Evolutionary conservation across 768 basidiomycete genomes (phyloP), one percentile per base, ranked within the genome.

Genomic region (Boletellus emodensis): DNA sequence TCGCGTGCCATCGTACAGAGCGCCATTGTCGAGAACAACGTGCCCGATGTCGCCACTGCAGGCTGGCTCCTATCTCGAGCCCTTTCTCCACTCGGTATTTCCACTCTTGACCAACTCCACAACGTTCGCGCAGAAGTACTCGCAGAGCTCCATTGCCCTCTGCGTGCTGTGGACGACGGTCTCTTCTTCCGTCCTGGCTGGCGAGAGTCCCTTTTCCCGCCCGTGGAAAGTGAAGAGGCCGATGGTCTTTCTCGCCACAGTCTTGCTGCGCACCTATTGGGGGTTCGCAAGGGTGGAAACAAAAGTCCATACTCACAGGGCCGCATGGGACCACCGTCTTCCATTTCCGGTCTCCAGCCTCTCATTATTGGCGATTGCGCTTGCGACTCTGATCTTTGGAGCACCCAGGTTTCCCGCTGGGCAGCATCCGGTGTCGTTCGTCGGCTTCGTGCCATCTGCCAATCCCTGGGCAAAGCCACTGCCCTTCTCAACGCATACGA

Each of bases 1-100:
- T 72, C 81, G 50, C 86, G 86, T 12, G 83, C 85, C 10, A 85
- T 90, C 57, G 68, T 87, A n/a, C 88, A 90, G 62, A 87, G 83
- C 46, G 77, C 83, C 6, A 71, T 85, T 32, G 66, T 86, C 49
- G 84, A 89, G 20, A 72, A 77, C 48, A 81, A 74, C 52, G 65
- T 86, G 6, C 84, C 85, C 0, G 78, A 81, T 57, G 72, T 85
- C 18, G 66, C 72, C 18, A 72, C 73, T 33, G 83, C 83, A 4
- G 85, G 85, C 18, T 84, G 80, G 75, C 81, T 85, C 40, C 74
- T 90, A 39, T 82, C 81, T 12, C 77, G 83, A 18, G 69, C 82
- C 30, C 77, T 88, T 73, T 78, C 77, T 13, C 63, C 80, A 6
- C 68, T 88, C 18, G 74, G 72, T 28, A 68, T 80, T 20, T 69